Evolutionary conservation across 306 rosid genomes (phyloP), one percentile per base, ranked within the genome.

Genomic region (Crataegus laevigata): DNA sequence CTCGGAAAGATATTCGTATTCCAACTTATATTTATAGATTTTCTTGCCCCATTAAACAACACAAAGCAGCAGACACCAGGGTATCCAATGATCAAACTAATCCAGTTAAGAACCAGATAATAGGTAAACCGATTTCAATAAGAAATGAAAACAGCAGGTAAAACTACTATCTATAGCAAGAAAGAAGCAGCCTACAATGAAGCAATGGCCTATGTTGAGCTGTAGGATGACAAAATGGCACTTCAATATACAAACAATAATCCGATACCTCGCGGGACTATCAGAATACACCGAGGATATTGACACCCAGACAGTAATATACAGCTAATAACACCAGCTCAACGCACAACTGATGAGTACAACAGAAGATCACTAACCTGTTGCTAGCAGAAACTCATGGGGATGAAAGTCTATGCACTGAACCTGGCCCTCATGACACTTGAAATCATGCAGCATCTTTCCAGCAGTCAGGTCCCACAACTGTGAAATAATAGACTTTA

Each of bases 391-490:
- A 82, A 94, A 94, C 85, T 94, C 99, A 30, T 86, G 93, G 54
- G 99, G 99, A 85, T 94, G 99, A 82, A 94, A 92, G 68, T 94
- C 99, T 88, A 94, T 94, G 85, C 97, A 94, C 78, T 94, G 96
- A 75, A 94, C 55, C 82, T 92, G 99, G 80, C 99, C 99, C 72
- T 94, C 99, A 11, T 94, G 99, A 78, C 74, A 81, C 86, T 94
- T 94, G 84, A 94, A 94, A 72, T 94, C 99, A 75, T 94, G 99
- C 78, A 94, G 81, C 60, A 94, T 86, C 83, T 94, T 94, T 74
- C 99, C 99, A 21, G 99, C 99, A 62, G 99, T 94, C 74, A 94
- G 86, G 85, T 94, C 99, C 99, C 99, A 94, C 83, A 94, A 83
- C 99, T 94, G 87, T 83, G 78, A 71, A 60, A 82, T 58, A 36